Evolutionary conservation across 164 flowering plant genomes (phyloP), one percentile per base, ranked within the genome.

Genomic region (Nymphaea colorata): DNA sequence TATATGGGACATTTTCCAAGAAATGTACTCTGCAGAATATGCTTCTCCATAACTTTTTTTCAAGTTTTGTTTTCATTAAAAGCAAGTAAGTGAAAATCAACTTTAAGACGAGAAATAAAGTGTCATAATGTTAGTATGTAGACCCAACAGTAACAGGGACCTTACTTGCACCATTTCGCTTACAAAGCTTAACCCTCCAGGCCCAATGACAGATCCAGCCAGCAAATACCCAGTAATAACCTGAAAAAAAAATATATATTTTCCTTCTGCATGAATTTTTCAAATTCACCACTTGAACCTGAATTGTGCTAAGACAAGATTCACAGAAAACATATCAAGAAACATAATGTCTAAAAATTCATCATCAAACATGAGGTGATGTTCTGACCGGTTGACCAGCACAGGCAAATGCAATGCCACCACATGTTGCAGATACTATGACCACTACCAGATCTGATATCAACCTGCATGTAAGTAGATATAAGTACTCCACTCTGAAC

Each of bases 131-230:
- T 25, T 25, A 25, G 36, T 25, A 25, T 25, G 55, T 47, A 47
- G 12, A 47, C 12, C 55, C 8, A 61, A 6, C 36, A 61, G n/a
- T n/a, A 5, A 61, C n/a, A 61, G 41, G 16, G 8, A 61, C 18
- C 89, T 75, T 85, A 87, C 99, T 76, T 95, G 98, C 73, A 95
- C 98, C 92, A 95, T 81, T 81, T 95, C 99, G 78, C 93, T 88
- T 42, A 95, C 88, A 82, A 95, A 78, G 79, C 76, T 84, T 42
- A 95, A 79, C 36, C 99, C 98, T 42, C 99, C 99, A 66, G 98
- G 98, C 70, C 98, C 99, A 77, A 95, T 82, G 43, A 88, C 53
- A 71, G 99, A 95, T 76, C 99, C 99, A 59, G 99, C 98, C 59
- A 95, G 85, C 82, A 95, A 74, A 80, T 95, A 91, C 61, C 99